Conservation (phyloP, 352 stramenopile genomes). For the Thalassiosira livingstoniorum region DNA sequence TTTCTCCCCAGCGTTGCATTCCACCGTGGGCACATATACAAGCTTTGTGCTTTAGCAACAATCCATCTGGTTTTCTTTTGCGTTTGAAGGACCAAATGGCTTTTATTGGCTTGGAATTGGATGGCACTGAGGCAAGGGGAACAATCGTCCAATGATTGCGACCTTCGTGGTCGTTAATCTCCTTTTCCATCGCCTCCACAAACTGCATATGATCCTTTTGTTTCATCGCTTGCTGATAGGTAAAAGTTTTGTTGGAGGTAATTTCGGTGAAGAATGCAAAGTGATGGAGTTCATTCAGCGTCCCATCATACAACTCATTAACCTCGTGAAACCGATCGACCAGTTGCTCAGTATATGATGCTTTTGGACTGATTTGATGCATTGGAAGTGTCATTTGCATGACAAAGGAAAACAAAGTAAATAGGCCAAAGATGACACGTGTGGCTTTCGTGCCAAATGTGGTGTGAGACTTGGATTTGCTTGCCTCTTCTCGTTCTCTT, state of each 20-base stretch:
- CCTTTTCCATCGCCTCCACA: background rate
- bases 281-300: background rate
- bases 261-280: background rate
- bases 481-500: too few species aligned
- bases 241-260: background rate
- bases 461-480: too few species aligned
- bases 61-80: background rate
- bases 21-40: background rate
- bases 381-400: background rate
- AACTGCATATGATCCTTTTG: background rate
- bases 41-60: background rate
- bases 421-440: too few species aligned
- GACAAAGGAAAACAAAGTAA: too few species aligned
- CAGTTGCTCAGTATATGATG: background rate
- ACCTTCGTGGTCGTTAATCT: background rate
- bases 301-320: slow-evolving; percentile 5
- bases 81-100: background rate
- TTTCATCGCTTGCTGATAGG: background rate
- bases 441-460: too few species aligned
- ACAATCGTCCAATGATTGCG: background rate
- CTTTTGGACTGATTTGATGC: background rate
- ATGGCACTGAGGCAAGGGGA: background rate
- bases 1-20: too few species aligned
- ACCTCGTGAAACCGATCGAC: background rate
- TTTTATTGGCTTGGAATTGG: background rate